Percentiles rank a stretch among this genome's conserved stretches.
Conservation (phyloP, 306 rosid genomes). For the Rubus idaeus region DNA sequence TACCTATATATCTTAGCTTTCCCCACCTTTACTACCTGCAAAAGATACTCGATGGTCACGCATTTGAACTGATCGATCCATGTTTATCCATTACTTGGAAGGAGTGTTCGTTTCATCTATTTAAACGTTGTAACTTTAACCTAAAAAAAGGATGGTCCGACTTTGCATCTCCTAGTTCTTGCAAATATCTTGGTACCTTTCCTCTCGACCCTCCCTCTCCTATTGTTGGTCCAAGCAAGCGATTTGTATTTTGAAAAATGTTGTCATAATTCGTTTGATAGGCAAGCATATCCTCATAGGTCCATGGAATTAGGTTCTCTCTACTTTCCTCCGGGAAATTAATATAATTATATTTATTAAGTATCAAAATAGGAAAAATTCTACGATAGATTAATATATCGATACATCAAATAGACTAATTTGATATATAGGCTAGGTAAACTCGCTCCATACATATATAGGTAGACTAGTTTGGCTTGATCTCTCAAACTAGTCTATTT, state of each 20-base stretch:
- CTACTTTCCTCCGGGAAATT: neutral
- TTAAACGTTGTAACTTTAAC: constrained; percentile 7
- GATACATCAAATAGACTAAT: no score
- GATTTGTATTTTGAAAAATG: neutral
- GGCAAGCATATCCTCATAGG: neutral
- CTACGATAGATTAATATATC: no score
- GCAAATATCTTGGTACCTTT: constrained; percentile 5
- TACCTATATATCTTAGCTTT: neutral
- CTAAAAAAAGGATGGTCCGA: neutral
- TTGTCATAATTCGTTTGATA: neutral
- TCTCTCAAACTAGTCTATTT: no score
- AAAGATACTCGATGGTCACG: constrained; percentile 15
- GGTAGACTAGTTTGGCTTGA: no score
- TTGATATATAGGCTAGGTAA: no score
- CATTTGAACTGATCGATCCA: constrained; percentile 20
- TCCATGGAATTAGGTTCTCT: neutral
- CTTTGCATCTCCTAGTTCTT: neutral
- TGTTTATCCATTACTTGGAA: constrained; percentile 11
- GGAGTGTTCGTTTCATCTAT: neutral
- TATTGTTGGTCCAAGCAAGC: neutral
- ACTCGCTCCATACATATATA: no score
- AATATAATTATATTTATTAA: no score
- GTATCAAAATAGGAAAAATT: no score
- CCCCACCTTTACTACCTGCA: constrained; percentile 11
- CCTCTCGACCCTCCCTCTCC: neutral